phyloP scores from a whole-genome alignment of 805 yeast species.

The Spencermartinsiella europaea region DNA sequence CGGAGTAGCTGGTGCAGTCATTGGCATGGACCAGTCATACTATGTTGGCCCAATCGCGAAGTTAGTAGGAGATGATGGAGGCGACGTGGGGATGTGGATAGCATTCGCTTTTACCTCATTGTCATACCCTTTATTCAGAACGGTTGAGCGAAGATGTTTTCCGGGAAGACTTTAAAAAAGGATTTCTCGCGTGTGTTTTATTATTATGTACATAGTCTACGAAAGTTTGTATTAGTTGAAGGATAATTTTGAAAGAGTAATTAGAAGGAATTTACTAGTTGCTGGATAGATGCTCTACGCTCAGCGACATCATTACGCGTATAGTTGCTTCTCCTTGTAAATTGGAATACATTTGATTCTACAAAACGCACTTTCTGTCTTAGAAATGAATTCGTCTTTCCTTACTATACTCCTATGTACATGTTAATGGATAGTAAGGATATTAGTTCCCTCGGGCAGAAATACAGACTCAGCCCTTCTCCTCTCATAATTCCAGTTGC shows the following conservation, averaged over 20 bases:
- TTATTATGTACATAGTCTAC: neutral
- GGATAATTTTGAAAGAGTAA: neutral
- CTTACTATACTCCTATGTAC: conserved; percentile 7
- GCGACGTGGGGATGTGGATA: conserved; percentile 80
- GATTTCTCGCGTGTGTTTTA: neutral
- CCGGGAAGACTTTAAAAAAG: neutral
- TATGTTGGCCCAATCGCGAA: conserved; percentile 73
- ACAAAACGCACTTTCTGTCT: neutral
- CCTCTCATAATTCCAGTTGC: conserved; percentile 57
- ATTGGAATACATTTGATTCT: neutral
- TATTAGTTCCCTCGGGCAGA: conserved; percentile 26
- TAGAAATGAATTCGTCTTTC: neutral
- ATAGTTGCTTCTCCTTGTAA: neutral
- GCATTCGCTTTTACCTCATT: conserved; percentile 65
- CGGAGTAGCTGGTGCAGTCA: conserved; percentile 77
- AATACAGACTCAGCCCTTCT: conserved; percentile 46
- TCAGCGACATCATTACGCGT: no score
- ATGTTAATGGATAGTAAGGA: conserved; percentile 19
- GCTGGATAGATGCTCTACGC: no score
- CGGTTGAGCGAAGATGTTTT: conserved; percentile 48
- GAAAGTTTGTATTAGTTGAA: neutral
- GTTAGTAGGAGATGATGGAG: conserved; percentile 60
- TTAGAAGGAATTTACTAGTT: no score
- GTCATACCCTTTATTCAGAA: conserved; percentile 61
- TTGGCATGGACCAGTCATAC: conserved; percentile 86